These are phyloP conservation scores for Aphanocladium album DNA, from an alignment of 2,329 filamentous ascomycete species.

Conservation along the genomic window DNA sequence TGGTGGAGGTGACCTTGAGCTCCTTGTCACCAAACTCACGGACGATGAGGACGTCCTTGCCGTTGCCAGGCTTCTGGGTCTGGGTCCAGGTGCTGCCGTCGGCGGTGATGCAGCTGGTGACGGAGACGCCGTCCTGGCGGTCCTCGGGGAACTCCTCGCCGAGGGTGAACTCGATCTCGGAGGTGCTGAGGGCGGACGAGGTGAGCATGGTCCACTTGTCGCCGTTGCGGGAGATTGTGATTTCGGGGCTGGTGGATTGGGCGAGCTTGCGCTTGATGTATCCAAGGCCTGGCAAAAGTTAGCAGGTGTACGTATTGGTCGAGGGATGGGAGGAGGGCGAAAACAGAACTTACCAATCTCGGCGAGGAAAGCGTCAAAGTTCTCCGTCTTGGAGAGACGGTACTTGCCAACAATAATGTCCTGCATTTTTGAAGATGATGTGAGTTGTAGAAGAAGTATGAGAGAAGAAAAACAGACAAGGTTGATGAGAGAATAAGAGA, in stretches of 20 bases:
- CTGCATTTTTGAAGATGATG: not conserved
- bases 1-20: constrained; percentile 2
- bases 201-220: constrained; percentile 11
- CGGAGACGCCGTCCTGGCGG: constrained; percentile 13
- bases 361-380: constrained; percentile 12
- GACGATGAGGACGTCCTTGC: constrained; percentile 7
- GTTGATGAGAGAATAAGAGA: not conserved
- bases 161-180: constrained; percentile 2
- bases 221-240: constrained; percentile 10
- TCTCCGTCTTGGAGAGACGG: constrained; percentile 12
- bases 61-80: constrained; percentile 12
- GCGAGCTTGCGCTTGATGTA: constrained; percentile 14
- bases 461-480: not conserved
- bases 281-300: constrained; percentile 2
- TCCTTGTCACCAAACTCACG: constrained; percentile 10
- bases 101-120: constrained; percentile 9
- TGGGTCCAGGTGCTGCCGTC: constrained; percentile 11
- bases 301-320: too few relatives aligned
- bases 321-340: not conserved
- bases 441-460: not conserved
- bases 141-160: constrained; percentile 11
- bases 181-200: constrained; percentile 10
- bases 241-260: constrained; percentile 12
- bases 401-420: constrained; percentile 12
- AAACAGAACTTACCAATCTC: constrained; percentile 2